Percentiles rank a stretch among this genome's conserved stretches.
These are phyloP conservation scores for Teunomyces tritomae DNA, from an alignment of 805 yeast genomes.

Conservation along the genomic window DNA sequence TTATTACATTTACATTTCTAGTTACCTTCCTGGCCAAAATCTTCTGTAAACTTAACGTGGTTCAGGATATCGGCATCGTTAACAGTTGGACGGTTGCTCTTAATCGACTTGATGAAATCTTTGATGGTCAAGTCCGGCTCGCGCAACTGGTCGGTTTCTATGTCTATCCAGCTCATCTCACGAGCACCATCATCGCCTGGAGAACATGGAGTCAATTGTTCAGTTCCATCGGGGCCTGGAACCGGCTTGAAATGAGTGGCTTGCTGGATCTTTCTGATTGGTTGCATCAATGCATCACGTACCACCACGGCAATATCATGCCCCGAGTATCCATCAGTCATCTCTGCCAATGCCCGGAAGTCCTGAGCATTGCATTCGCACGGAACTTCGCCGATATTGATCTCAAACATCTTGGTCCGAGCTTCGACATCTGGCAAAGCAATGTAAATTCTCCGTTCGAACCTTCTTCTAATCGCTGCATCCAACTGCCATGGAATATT, in stretches of 20 bases:
- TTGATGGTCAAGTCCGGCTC: slow-evolving; percentile 89
- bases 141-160: slow-evolving; percentile 80
- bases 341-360: slow-evolving; percentile 73
- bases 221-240: slow-evolving; percentile 36
- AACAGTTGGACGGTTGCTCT: slow-evolving; percentile 91
- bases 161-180: slow-evolving; percentile 93
- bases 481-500: slow-evolving; percentile 99
- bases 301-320: slow-evolving; percentile 96
- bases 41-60: slow-evolving; percentile 86
- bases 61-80: slow-evolving; percentile 77
- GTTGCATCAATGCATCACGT: slow-evolving; percentile 97
- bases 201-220: slow-evolving; percentile 83
- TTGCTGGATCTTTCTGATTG: slow-evolving; percentile 89
- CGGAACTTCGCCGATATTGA: slow-evolving; percentile 88
- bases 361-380: slow-evolving; percentile 74
- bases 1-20: slow-evolving; percentile 21
- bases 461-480: slow-evolving; percentile 95
- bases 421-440: slow-evolving; percentile 94
- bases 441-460: slow-evolving; percentile 91
- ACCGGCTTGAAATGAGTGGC: slow-evolving; percentile 90
- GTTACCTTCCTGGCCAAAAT: slow-evolving; percentile 97
- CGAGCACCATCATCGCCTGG: slow-evolving; percentile 89
- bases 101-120: slow-evolving; percentile 90
- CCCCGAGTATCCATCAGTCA: slow-evolving; percentile 98
- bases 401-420: slow-evolving; percentile 87